Conservation (phyloP, 306 rosid genomes). For the Prunus mongolica region DNA sequence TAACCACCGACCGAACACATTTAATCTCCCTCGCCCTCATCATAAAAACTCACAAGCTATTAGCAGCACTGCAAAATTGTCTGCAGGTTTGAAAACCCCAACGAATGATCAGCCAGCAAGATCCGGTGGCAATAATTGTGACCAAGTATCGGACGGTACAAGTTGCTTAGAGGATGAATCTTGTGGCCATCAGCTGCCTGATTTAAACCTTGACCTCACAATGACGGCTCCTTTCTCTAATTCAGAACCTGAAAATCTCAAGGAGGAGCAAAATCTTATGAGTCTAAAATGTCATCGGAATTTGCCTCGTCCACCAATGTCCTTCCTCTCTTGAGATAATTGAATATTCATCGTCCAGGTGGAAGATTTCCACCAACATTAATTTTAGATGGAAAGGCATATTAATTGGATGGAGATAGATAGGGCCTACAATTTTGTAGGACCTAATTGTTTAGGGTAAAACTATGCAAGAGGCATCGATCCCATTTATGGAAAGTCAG, state of each 20-base stretch:
- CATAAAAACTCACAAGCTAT: constrained; percentile 8
- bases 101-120: neutral
- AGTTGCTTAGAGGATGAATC: constrained; percentile 45
- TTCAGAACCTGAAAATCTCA: neutral
- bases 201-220: constrained; percentile 58
- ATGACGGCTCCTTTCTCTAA: constrained; percentile 1
- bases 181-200: constrained; percentile 30
- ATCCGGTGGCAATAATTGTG: neutral
- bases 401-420: neutral
- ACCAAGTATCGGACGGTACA: constrained; percentile 45
- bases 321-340: constrained; percentile 34
- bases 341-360: neutral
- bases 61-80: constrained; percentile 11
- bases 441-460: no score
- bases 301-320: constrained; percentile 25
- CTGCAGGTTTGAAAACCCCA: constrained; percentile 1
- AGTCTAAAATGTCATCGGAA: constrained; percentile 21
- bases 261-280: constrained; percentile 18
- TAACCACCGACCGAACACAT: constrained; percentile 41
- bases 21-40: neutral
- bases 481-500: neutral
- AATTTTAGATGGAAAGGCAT: neutral
- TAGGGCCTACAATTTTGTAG: no score
- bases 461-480: neutral
- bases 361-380: neutral